Base-by-base conservation (phyloP, 495 filamentous ascomycete genomes). In the Lophiotrema nucula region DNA sequence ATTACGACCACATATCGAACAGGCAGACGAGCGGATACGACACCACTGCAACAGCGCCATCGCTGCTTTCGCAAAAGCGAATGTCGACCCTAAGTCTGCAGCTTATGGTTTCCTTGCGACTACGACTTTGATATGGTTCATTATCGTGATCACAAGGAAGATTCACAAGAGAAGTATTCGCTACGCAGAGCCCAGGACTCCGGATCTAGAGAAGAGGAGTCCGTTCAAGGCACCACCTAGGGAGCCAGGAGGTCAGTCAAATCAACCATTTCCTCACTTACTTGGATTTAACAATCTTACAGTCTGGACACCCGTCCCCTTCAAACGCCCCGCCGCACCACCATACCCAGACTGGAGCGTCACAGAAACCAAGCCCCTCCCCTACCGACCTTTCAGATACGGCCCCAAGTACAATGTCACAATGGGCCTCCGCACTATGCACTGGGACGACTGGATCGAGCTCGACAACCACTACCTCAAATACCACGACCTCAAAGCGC, bases 401-500 rank as follows among this genome's bases (percentile, higher is more conserved):
- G 90, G 90, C 2, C 88, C 88, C 69, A 81, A 81, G 28, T 86
- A 88, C 63, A 83, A 89, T 66, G 79, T 91, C 53, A 95, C 88
- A 1, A 90, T 96, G 87, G 90, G 90, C 1, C 76, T 96, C 13
- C 80, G 89, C 42, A 83, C 78, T 21, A 82, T 93, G 79, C 79
- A 86, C 58, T 88, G 85, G 76, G 82, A 86, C 63, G 87, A 90
- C 33, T 95, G 90, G 90, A 93, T 95, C 60, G 83, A 95, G 72
- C 82, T 95, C 33, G 91, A 96, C 73, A 91, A 87, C 64, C 82
- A 93, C 44, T 95, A 83, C 71, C 77, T 83, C 2, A 82, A 81
- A 48, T 95, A 80, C 72, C 89, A 96, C 72, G 78, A 80, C 38
- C 79, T 83, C 64, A 96, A 95, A 70, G 78, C 79, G 2, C 75